Evolutionary conservation across 1,284 basidiomycete species (phyloP).

Genomic region (Pseudozyma tsukubaensis): DNA sequence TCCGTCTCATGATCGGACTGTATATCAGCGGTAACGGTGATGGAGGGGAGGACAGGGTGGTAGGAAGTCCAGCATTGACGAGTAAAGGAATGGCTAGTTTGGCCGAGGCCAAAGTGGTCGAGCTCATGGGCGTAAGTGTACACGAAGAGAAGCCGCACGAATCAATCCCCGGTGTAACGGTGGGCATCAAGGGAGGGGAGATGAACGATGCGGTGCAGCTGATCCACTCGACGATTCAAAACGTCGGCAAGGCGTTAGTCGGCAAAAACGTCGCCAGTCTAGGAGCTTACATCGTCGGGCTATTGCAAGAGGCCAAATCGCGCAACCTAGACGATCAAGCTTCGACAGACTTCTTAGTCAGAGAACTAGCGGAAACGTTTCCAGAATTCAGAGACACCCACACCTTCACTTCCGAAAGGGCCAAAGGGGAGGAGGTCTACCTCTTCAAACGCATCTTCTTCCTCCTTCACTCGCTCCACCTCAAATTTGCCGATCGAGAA

Average conservation of each 20-base stretch:
- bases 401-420: conserved; percentile 8
- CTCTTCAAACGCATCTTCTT: conserved; percentile 90
- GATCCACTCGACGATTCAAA: conserved; percentile 76
- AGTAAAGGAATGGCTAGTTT: conserved; percentile 42
- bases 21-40: conserved; percentile 44
- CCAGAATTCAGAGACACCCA: conserved; percentile 60
- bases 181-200: conserved; percentile 79
- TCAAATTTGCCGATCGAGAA: conserved; percentile 69
- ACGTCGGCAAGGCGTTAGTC: conserved; percentile 78
- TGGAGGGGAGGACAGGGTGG: conserved; percentile 16
- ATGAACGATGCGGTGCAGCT: conserved; percentile 79
- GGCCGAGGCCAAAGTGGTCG: conserved; percentile 41
- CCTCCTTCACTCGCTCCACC: conserved; percentile 77
- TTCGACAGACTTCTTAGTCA: conserved; percentile 11
- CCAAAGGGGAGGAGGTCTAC: conserved; percentile 72
- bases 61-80: conserved; percentile 25
- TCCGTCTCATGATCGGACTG: conserved; percentile 54
- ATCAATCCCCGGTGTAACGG: conserved; percentile 76
- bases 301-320: conserved; percentile 74
- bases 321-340: conserved; percentile 49
- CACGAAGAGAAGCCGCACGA: conserved; percentile 78
- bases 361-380: conserved; percentile 20
- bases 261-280: conserved; percentile 77
- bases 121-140: conserved; percentile 51
- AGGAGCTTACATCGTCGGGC: conserved; percentile 78